Evolutionary conservation across 495 filamentous ascomycete species (phyloP), one percentile per base, ranked within the genome.

Genomic region (Hamigera avellanea): DNA sequence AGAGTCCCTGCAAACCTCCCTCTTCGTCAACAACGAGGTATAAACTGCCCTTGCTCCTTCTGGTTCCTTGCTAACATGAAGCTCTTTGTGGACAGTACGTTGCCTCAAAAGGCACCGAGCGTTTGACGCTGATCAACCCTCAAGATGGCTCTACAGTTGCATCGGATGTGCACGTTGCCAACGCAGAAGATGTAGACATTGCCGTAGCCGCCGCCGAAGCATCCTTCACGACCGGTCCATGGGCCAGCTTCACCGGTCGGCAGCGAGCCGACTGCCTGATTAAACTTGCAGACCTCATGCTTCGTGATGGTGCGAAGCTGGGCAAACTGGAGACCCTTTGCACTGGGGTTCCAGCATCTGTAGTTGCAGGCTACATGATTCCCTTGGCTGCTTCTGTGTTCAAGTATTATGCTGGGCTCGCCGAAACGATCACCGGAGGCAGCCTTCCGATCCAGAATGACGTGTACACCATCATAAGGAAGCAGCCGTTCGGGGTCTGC

Each of bases 171-270:
- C 25, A 26, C 6, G 6, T 6, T 26, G 25, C 25, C 12, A 13
- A 40, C 13, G 6, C 21, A 26, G 6, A 26, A 10, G 10, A 45
- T 19, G 23, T 36, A 40, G 19, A 45, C 8, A 21, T 41, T 33
- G 14, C 38, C 38, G n/a, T 37, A 41, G 33, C 37, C 37, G 8
- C 25, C 27, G 25, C 25, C 6, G 6, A 6, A 12, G 25, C 25
- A 12, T 6, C 25, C 25, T 26, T 26, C 12, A 6, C n/a, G n/a
- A 26, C 6, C 25, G 25, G 25, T 26, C 25, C 25, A 6, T 26
- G 25, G 25, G 12, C 6, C 6, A 26, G 12, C 6, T 26, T 26
- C 25, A 26, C 25, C 25, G 25, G 6, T 12, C 6, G 6, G 6
- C 25, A 26, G 25, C 25, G 25, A 6, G 25, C 6, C 12, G 6